Base-by-base conservation (phyloP, 768 basidiomycete genomes). In the Suillus americanus region DNA sequence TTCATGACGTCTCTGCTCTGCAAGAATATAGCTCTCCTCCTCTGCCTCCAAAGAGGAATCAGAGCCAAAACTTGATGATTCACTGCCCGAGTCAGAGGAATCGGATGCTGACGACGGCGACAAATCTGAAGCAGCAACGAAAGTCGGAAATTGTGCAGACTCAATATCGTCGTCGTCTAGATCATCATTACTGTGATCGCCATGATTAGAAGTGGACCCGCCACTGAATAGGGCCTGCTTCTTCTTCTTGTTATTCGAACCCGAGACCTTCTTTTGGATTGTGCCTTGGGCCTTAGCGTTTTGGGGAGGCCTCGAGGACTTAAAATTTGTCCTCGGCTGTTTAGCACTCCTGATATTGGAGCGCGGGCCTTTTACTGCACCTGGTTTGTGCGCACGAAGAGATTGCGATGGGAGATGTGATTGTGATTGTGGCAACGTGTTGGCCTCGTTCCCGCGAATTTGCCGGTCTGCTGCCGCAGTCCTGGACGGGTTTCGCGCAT, bases 41-140 rank as follows among this genome's bases (percentile, higher is more conserved):
- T 89, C 88, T 48, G 80, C 82, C 67, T 85, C 82, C 43, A 88
- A 80, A 40, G 82, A 83, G 35, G 84, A 83, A 67, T 88, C 88
- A 56, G 83, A 82, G 54, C 80, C 83, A 65, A 82, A 82, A 33
- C 79, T 79, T 25, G 75, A 70, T 10, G 75, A 62, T 38, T 71
- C 73, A 16, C 69, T 67, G 40, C 73, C 71, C 16, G 80, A 81
- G 61, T 79, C 78, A 41, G 72, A 76, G 14, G 85, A 85, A 55
- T 82, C 82, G 3, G 83, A 81, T 9, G 79, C 76, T 23, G 80
- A 78, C 14, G 83, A 83, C 8, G 82, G 82, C 9, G 85, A 83
- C 46, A 86, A 69, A 3, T 79, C 86, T 37, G 87, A 86, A 25
- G 89, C 89, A 35, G 87, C 85, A 33, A 91, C 79, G 72, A 91